Percentiles rank a stretch among this genome's conserved stretches.
These are phyloP conservation scores for Phanerodontia chrysosporium DNA, from an alignment of 768 basidiomycete species.

Conservation along the genomic window DNA sequence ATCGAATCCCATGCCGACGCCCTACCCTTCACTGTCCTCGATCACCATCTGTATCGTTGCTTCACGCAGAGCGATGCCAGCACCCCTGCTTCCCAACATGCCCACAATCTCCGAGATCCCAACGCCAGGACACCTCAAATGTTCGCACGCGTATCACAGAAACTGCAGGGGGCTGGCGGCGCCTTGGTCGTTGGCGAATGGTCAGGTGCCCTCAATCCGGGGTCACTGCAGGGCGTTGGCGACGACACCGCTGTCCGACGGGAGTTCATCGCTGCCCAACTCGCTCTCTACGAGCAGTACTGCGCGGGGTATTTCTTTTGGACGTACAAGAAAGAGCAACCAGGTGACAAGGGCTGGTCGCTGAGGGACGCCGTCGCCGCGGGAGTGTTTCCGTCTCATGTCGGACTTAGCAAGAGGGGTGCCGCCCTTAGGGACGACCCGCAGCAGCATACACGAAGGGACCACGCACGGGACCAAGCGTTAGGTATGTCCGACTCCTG, in stretches of 20 bases:
- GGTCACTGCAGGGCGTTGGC: constrained; percentile 46
- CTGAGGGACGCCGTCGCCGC: constrained; percentile 58
- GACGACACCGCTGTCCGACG: constrained; percentile 39
- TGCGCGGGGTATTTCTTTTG: constrained; percentile 83
- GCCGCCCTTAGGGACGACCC: constrained; percentile 21
- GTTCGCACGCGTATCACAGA: constrained; percentile 32
- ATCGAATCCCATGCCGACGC: constrained; percentile 28
- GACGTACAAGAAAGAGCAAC: constrained; percentile 71
- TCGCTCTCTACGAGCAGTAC: constrained; percentile 55
- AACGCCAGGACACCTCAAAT: constrained; percentile 36
- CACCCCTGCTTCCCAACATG: constrained; percentile 52
- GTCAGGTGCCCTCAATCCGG: constrained; percentile 70
- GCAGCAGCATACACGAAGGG: constrained; percentile 35
- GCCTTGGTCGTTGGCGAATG: constrained; percentile 73
- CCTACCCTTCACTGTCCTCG: constrained; percentile 49
- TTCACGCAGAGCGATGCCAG: constrained; percentile 58
- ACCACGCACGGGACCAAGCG: constrained; percentile 24
- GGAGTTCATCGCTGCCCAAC: constrained; percentile 57
- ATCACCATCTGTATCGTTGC: constrained; percentile 83
- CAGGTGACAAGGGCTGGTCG: constrained; percentile 73
- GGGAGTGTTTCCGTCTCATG: constrained; percentile 52
- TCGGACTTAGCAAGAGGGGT: constrained; percentile 17
- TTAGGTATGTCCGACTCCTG: constrained; percentile 20
- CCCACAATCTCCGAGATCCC: constrained; percentile 39
- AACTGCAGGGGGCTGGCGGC: constrained; percentile 38